Conservation (phyloP, 805 yeast species). For the Yarrowia sp. region DNA sequence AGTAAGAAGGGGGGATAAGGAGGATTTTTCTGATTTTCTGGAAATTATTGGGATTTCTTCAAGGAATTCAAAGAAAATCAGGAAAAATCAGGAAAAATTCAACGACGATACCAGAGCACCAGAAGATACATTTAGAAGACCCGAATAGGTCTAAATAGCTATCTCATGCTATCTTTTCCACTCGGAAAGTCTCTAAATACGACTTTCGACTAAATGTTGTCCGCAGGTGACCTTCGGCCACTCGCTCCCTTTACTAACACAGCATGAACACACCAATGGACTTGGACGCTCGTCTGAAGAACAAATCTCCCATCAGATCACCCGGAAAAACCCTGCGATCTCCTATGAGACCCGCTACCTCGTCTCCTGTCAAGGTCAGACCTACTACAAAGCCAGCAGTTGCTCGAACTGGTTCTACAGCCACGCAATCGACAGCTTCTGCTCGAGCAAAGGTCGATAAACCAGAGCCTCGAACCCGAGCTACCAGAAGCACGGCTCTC, state of each 20-base stretch:
- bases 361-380: constrained; percentile 17
- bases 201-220: background rate
- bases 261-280: constrained; percentile 23
- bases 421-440: constrained; percentile 22
- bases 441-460: constrained; percentile 30
- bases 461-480: constrained; percentile 17
- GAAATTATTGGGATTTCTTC: background rate
- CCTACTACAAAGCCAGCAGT: constrained; percentile 13
- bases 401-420: constrained; percentile 10
- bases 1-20: background rate
- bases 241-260: background rate
- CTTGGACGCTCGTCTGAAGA: background rate
- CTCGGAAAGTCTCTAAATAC: too few relatives aligned
- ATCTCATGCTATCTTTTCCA: too few relatives aligned
- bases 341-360: constrained; percentile 6
- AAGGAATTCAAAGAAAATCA: background rate
- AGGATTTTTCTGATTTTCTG: background rate
- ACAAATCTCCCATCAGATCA: constrained; percentile 9
- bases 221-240: constrained; percentile 1
- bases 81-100: background rate
- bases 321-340: constrained; percentile 22
- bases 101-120: too few relatives aligned
- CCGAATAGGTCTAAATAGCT: too few relatives aligned
- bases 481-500: constrained; percentile 20
- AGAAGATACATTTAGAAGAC: too few relatives aligned